These are phyloP conservation scores for Collybia sp. DNA, from an alignment of 768 basidiomycete genomes.

Conservation along the genomic window DNA sequence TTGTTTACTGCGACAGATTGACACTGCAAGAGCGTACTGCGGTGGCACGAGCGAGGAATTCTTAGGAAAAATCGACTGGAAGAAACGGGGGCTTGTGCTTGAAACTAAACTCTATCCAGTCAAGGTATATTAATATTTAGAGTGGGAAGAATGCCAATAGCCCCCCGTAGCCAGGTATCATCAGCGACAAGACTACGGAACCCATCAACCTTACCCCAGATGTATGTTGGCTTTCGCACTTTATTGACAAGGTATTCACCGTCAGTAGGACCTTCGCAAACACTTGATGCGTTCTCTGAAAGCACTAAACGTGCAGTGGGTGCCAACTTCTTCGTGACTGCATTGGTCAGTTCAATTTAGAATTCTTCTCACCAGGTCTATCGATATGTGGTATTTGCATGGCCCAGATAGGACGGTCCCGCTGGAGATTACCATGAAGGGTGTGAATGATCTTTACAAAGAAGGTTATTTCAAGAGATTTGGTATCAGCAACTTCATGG, in stretches of 20 bases:
- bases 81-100: neutral
- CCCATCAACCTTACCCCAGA: neutral
- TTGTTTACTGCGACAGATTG: slow-evolving; percentile 4
- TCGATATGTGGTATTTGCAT: slow-evolving; percentile 54
- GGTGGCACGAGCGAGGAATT: neutral
- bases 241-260: slow-evolving; percentile 1
- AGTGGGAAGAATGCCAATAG: neutral
- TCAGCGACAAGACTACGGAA: neutral
- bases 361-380: slow-evolving; percentile 27
- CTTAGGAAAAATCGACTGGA: neutral
- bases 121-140: neutral
- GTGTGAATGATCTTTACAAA: slow-evolving; percentile 49
- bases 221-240: slow-evolving; percentile 16
- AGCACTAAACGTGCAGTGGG: slow-evolving; percentile 35
- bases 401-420: slow-evolving; percentile 55
- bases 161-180: neutral
- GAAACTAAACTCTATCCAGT: neutral
- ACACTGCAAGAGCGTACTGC: slow-evolving; percentile 11
- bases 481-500: slow-evolving; percentile 57
- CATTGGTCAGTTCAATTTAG: too few relatives aligned
- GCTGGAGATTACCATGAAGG: slow-evolving; percentile 50
- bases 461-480: slow-evolving; percentile 60
- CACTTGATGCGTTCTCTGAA: slow-evolving; percentile 43
- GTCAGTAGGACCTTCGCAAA: slow-evolving; percentile 34
- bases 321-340: too few relatives aligned